phyloP scores from a whole-genome alignment of 345 rosid genomes.

The Eucalyptus tenuipes region DNA sequence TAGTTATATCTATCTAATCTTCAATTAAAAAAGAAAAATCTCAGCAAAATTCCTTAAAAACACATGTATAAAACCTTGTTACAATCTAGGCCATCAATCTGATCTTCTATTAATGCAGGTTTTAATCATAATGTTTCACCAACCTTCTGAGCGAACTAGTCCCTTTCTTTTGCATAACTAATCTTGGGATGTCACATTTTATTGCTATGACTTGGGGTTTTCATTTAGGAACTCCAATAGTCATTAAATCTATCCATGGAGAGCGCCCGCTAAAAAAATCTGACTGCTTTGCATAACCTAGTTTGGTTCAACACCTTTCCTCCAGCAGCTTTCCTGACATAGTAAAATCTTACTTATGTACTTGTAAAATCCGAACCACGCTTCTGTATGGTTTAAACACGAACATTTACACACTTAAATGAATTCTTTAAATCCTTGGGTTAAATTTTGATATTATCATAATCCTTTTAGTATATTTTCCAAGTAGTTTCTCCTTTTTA shows the following conservation, averaged over 20 bases:
- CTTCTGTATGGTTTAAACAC: not conserved
- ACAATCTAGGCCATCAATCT: no score
- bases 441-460: no score
- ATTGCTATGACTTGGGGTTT: not conserved
- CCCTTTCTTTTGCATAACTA: not conserved
- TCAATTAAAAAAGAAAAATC: no score
- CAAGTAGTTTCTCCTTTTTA: no score
- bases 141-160: not conserved
- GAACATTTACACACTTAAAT: not conserved
- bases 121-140: not conserved
- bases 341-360: not conserved
- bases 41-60: no score
- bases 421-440: no score
- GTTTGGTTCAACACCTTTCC: not conserved
- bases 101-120: no score
- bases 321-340: not conserved
- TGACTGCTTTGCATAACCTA: not conserved
- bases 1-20: not conserved
- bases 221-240: not conserved
- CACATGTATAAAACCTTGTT: no score
- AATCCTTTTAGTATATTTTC: no score
- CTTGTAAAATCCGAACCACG: not conserved
- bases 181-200: not conserved
- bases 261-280: not conserved
- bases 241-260: not conserved